Conservation (phyloP, 176 grass and related monocot species). For the Puccinellia tenuiflora region DNA sequence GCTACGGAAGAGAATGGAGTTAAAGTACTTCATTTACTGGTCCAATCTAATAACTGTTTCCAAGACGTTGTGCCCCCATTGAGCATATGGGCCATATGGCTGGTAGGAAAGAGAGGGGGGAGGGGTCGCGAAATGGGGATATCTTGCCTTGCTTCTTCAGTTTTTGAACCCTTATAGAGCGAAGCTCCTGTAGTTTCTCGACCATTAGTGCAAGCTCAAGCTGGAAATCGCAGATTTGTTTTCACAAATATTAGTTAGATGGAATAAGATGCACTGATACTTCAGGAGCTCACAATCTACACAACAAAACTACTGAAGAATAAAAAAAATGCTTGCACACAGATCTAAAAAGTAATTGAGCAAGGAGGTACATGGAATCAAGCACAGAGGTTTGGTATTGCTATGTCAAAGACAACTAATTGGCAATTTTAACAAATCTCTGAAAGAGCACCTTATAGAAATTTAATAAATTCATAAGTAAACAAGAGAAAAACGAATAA, state of each 20-base stretch:
- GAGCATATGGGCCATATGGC: background rate
- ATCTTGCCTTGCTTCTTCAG: slow-evolving; percentile 89
- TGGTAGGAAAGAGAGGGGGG: background rate
- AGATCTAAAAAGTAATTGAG: background rate
- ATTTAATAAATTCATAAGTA: background rate
- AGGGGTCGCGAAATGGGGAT: background rate
- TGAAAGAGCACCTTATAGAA: background rate
- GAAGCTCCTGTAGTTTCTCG: slow-evolving; percentile 96
- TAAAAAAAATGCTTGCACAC: background rate
- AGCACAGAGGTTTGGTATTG: background rate
- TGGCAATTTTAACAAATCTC: background rate
- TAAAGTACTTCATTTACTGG: background rate
- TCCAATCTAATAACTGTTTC: background rate
- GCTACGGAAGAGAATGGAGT: background rate
- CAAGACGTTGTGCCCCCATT: background rate
- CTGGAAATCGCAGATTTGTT: slow-evolving; percentile 41
- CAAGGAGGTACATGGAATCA: background rate
- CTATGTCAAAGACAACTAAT: background rate
- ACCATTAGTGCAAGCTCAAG: slow-evolving; percentile 90
- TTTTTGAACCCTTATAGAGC: slow-evolving; percentile 88
- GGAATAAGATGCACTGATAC: background rate
- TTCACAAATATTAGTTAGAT: slow-evolving; percentile 29
- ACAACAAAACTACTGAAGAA: background rate
- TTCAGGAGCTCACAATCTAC: background rate
- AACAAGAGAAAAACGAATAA: background rate